phyloP scores from a whole-genome alignment of 257 asterid species.

The Lycium barbarum region DNA sequence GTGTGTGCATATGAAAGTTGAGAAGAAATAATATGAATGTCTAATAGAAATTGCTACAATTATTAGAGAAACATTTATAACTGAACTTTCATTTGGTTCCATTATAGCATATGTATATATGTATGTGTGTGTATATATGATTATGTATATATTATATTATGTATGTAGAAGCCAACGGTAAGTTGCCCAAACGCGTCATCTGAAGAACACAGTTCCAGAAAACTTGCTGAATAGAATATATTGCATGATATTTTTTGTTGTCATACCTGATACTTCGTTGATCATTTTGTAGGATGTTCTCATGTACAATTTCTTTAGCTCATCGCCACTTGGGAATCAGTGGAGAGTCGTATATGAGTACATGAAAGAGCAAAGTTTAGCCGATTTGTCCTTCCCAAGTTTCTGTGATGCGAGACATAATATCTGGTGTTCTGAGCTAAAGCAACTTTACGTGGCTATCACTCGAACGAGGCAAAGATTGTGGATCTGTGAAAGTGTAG shows the following conservation, averaged over 20 bases:
- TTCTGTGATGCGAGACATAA: slow-evolving; percentile 58
- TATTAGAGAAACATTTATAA: too few relatives aligned
- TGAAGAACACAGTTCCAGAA: not conserved
- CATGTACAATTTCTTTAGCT: slow-evolving; percentile 68
- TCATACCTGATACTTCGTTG: not conserved
- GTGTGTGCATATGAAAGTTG: not conserved
- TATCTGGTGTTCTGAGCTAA: slow-evolving; percentile 67
- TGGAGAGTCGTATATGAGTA: slow-evolving; percentile 73
- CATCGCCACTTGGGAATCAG: slow-evolving; percentile 62
- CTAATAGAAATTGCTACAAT: too few relatives aligned
- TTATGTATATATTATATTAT: too few relatives aligned
- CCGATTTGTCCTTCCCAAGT: slow-evolving; percentile 53
- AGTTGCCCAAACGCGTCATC: not conserved
- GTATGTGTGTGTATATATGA: too few relatives aligned
- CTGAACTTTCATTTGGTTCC: too few relatives aligned
- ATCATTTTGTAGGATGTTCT: slow-evolving; percentile 61
- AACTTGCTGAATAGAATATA: not conserved
- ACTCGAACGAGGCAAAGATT: slow-evolving; percentile 74
- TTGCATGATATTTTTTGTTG: too few relatives aligned
- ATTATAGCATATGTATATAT: too few relatives aligned
- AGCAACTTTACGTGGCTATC: slow-evolving; percentile 68
- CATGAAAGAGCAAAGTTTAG: slow-evolving; percentile 50
- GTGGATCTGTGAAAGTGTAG: slow-evolving; percentile 67
- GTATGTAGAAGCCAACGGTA: not conserved
- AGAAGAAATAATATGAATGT: not conserved